These are phyloP conservation scores for Moringa oleifera DNA, from an alignment of 345 rosid genomes.

Conservation along the genomic window DNA sequence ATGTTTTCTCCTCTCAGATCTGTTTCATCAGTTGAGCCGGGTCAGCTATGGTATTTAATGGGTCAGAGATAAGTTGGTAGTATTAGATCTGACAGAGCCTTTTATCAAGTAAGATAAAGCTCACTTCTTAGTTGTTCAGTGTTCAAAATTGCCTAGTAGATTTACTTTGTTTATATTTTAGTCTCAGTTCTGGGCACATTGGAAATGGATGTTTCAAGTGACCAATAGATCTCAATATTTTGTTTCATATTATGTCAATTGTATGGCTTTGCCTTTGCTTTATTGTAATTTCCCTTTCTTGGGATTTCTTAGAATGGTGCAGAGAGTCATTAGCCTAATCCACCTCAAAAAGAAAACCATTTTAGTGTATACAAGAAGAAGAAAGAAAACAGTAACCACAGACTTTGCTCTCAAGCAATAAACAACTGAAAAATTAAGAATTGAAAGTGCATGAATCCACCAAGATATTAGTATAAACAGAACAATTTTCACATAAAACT, in stretches of 20 bases:
- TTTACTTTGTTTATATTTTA: background rate
- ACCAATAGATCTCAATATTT: conserved; percentile 5
- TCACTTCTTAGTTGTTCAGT: background rate
- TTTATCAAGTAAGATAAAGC: background rate
- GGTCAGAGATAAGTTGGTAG: background rate
- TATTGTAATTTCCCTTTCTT: too few relatives aligned
- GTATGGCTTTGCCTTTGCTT: too few relatives aligned
- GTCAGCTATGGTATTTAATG: background rate
- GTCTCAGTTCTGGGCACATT: conserved; percentile 10
- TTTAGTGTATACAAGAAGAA: too few relatives aligned
- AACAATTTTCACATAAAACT: too few relatives aligned
- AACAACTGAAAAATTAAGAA: too few relatives aligned
- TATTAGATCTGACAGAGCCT: background rate
- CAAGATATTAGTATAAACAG: too few relatives aligned
- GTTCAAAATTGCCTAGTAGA: background rate
- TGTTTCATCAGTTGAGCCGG: background rate
- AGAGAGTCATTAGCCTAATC: too few relatives aligned
- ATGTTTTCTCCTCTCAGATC: background rate
- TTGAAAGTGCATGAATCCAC: too few relatives aligned
- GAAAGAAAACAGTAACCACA: too few relatives aligned
- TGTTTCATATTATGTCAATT: background rate
- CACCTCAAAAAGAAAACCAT: too few relatives aligned
- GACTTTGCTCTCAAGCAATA: too few relatives aligned
- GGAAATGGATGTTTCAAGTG: background rate
- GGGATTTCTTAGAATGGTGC: too few relatives aligned